Percentiles rank a stretch among this genome's conserved stretches.
phyloP scores from a whole-genome alignment of 306 rosid species.

The Dalbergia cultrata region DNA sequence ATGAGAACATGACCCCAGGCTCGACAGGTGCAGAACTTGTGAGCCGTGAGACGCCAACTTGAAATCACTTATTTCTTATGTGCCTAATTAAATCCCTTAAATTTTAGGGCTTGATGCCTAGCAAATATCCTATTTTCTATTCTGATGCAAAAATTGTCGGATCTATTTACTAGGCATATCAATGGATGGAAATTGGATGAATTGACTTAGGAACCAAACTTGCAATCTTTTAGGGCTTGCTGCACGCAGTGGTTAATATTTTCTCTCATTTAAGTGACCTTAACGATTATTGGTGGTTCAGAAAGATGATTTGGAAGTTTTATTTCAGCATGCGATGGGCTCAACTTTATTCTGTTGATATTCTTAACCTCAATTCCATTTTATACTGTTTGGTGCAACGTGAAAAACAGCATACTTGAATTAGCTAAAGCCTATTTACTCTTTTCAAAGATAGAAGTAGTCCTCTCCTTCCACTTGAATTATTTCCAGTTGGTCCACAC shows the following conservation, averaged over 20 bases:
- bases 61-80: background rate
- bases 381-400: background rate
- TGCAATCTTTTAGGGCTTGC: conserved; percentile 20
- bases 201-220: background rate
- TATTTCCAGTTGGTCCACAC: background rate
- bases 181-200: conserved; percentile 3
- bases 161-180: too few relatives aligned
- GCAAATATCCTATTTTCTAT: too few relatives aligned
- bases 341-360: conserved; percentile 16
- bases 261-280: background rate
- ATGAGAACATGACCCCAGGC: background rate
- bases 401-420: background rate
- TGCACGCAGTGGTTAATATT: background rate
- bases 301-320: background rate
- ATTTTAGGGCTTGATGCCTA: background rate
- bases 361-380: conserved; percentile 5
- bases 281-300: background rate
- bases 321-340: background rate
- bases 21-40: background rate
- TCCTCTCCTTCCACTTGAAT: background rate
- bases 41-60: background rate
- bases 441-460: conserved; percentile 3
- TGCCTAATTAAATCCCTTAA: background rate
- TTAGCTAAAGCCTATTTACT: conserved; percentile 15
- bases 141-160: background rate